phyloP scores from a whole-genome alignment of 2,329 filamentous ascomycete genomes.

The Fusarium falciforme region DNA sequence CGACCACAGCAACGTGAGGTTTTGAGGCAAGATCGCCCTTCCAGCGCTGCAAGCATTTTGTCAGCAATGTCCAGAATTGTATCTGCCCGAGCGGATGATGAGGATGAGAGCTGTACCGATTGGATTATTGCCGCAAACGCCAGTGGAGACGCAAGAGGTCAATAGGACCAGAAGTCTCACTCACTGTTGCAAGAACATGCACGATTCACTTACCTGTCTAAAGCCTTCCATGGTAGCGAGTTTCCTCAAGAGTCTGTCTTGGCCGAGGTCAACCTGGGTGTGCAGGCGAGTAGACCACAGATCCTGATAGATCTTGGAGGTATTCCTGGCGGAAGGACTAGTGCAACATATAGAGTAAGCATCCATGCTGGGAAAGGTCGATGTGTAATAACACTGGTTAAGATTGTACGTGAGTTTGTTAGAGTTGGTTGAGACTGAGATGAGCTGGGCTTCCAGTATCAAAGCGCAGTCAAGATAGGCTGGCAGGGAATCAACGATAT shows the following conservation, averaged over 20 bases:
- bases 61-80: conserved; percentile 38
- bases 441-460: conserved; percentile 36
- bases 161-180: neutral
- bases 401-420: conserved; percentile 8
- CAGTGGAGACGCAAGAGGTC: neutral
- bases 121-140: neutral
- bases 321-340: conserved; percentile 55
- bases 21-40: conserved; percentile 36
- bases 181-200: neutral
- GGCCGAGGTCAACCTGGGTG: conserved; percentile 48
- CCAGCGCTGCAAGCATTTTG: conserved; percentile 38
- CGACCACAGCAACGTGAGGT: conserved; percentile 74
- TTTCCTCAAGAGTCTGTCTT: conserved; percentile 45
- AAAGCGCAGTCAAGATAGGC: conserved; percentile 4
- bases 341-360: conserved; percentile 63
- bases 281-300: conserved; percentile 56
- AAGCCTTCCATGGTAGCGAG: conserved; percentile 47
- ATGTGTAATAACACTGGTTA: conserved; percentile 2
- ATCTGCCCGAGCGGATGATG: conserved; percentile 11
- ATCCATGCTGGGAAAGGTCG: conserved; percentile 54
- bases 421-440: neutral
- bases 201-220: conserved; percentile 49
- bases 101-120: conserved; percentile 7
- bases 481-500: conserved; percentile 7
- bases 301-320: conserved; percentile 63